Conservation (phyloP, 2,329 filamentous ascomycete species). For the Xylaria sp. region DNA sequence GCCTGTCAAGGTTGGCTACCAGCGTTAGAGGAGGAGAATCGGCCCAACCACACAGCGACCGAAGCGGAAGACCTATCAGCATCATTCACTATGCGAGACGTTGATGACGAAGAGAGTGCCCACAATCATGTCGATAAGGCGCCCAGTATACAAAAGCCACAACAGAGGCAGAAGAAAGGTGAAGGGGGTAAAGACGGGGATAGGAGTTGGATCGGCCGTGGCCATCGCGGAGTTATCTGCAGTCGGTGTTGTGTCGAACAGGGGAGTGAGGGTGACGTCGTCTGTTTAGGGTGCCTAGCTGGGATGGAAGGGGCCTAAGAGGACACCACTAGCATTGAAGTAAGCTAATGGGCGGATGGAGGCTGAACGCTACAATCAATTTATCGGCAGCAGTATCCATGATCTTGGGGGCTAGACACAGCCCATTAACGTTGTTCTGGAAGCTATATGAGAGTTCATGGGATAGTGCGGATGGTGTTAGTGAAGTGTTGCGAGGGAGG, state of each 20-base stretch:
- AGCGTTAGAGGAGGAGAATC: not conserved
- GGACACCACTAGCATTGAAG: slow-evolving; percentile 19
- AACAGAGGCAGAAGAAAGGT: slow-evolving; percentile 26
- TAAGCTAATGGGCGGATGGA: not conserved
- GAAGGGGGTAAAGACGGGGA: slow-evolving; percentile 43
- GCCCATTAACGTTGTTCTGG: no score
- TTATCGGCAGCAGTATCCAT: not conserved
- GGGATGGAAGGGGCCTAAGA: slow-evolving; percentile 47
- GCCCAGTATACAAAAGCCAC: slow-evolving; percentile 6
- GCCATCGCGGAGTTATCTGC: slow-evolving; percentile 63
- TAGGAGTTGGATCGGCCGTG: slow-evolving; percentile 41
- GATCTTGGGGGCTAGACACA: not conserved
- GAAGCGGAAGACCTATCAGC: slow-evolving; percentile 44
- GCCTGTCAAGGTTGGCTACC: slow-evolving; percentile 61
- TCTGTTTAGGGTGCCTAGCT: slow-evolving; percentile 67
- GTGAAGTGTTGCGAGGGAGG: not conserved
- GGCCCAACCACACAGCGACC: slow-evolving; percentile 19
- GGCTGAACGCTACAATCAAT: not conserved
- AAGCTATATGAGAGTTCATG: not conserved
- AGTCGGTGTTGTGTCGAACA: slow-evolving; percentile 72
- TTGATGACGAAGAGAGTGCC: slow-evolving; percentile 42
- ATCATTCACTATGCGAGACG: slow-evolving; percentile 59
- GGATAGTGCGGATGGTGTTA: not conserved
- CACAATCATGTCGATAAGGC: slow-evolving; percentile 4
- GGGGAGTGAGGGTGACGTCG: slow-evolving; percentile 67